phyloP scores from a whole-genome alignment of 1,284 basidiomycete genomes.

The Heterobasidion parviporum region DNA sequence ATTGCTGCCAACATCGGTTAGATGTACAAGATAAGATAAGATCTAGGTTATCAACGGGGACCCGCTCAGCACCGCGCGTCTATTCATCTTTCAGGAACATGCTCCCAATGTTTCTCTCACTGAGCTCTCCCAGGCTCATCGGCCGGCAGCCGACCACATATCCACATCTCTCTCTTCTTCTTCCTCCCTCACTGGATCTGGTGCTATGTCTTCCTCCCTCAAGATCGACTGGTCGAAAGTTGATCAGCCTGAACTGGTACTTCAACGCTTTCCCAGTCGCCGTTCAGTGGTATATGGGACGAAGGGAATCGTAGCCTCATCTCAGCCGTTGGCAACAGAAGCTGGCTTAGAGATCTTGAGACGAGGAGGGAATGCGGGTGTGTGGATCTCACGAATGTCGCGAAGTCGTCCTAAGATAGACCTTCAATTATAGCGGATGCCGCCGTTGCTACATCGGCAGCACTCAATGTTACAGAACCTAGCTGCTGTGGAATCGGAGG shows the following conservation, averaged over 20 bases:
- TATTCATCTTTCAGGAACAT: not conserved
- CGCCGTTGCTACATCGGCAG: slow-evolving; percentile 77
- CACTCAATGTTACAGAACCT: slow-evolving; percentile 84
- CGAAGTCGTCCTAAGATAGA: not conserved
- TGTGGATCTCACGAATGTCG: slow-evolving; percentile 25
- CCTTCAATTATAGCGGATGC: slow-evolving; percentile 45
- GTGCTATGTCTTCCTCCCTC: not conserved
- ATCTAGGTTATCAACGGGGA: not conserved
- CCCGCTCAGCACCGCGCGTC: not conserved
- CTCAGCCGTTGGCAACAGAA: slow-evolving; percentile 84
- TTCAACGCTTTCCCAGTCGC: slow-evolving; percentile 61
- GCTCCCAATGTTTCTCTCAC: no score
- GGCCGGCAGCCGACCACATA: no score
- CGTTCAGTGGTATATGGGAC: slow-evolving; percentile 76
- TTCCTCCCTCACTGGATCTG: no score
- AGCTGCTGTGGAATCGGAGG: slow-evolving; percentile 77
- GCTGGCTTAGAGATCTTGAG: slow-evolving; percentile 85
- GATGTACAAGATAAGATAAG: not conserved
- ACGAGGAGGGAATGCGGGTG: slow-evolving; percentile 89
- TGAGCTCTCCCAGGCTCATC: not conserved
- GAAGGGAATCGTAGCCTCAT: slow-evolving; percentile 84
- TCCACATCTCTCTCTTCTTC: no score
- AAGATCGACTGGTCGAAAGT: slow-evolving; percentile 64
- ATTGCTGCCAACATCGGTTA: no score
- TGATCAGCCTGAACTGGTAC: slow-evolving; percentile 47